phyloP scores from a whole-genome alignment of 345 rosid genomes.

The Populus deltoides region DNA sequence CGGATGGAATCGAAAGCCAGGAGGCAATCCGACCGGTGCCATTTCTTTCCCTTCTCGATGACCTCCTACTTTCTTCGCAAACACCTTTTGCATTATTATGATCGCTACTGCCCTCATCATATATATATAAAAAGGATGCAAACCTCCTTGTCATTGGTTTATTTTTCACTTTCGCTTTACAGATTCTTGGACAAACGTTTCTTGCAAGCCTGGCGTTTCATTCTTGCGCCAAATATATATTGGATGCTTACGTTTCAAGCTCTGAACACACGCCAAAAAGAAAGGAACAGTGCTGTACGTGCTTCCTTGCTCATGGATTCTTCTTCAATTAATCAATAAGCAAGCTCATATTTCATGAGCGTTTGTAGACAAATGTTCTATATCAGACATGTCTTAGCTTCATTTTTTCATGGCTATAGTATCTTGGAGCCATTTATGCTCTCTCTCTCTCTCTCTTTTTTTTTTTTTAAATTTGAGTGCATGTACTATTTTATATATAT shows the following conservation, averaged over 20 bases:
- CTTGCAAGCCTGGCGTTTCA: constrained; percentile 34
- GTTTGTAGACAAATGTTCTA: background rate
- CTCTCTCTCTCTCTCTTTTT: too few species aligned
- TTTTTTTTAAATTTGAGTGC: too few species aligned
- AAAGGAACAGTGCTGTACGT: background rate
- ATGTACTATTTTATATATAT: too few species aligned
- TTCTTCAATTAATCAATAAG: background rate
- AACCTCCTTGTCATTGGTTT: constrained; percentile 21
- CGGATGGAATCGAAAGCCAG: constrained; percentile 92
- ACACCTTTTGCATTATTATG: background rate
- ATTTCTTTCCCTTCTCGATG: constrained; percentile 15
- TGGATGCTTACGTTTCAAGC: background rate
- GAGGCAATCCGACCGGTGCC: constrained; percentile 84
- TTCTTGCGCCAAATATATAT: background rate
- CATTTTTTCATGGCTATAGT: too few species aligned
- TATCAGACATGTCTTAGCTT: too few species aligned
- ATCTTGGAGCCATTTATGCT: too few species aligned
- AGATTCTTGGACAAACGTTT: constrained; percentile 49
- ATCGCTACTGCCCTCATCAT: background rate
- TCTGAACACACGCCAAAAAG: background rate
- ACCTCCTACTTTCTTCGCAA: background rate
- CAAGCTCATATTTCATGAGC: background rate
- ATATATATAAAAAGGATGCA: constrained; percentile 22
- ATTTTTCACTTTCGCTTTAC: constrained; percentile 28
- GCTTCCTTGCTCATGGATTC: background rate